Evolutionary conservation across 106 monocot species (phyloP).

Genomic region (Cymbidium sinense): DNA sequence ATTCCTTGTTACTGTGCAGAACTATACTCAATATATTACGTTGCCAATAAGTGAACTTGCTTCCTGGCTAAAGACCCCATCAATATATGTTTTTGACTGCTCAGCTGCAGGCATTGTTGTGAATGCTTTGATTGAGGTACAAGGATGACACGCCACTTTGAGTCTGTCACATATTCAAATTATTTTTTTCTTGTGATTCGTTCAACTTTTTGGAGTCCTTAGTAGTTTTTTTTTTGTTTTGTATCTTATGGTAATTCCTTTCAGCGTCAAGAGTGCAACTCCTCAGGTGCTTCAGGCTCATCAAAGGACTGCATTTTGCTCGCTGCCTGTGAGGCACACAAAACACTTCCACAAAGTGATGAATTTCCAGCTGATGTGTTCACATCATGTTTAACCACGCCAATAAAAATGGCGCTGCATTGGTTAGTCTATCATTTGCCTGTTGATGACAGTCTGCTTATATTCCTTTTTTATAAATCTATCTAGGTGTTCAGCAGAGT

Average conservation of each 20-base stretch:
- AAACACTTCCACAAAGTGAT: conserved; percentile 88
- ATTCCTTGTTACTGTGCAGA: conserved; percentile 21
- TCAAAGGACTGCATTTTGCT: conserved; percentile 90
- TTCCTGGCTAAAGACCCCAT: conserved; percentile 93
- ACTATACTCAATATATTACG: conserved; percentile 96
- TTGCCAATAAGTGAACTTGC: conserved; percentile 84
- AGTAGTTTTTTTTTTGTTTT: neutral
- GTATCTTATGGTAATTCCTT: conserved; percentile 7
- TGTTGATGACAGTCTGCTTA: neutral
- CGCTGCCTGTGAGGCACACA: conserved; percentile 90
- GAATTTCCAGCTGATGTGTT: conserved; percentile 99
- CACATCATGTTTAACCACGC: conserved; percentile 90
- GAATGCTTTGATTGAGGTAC: conserved; percentile 77
- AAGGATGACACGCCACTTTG: neutral
- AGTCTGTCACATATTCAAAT: neutral
- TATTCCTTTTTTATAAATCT: neutral
- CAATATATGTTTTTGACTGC: conserved; percentile 98
- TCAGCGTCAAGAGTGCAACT: conserved; percentile 44
- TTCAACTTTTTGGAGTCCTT: neutral
- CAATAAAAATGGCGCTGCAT: conserved; percentile 42
- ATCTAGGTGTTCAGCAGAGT: too few relatives aligned
- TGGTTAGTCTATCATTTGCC: neutral
- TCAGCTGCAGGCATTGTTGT: conserved; percentile 93
- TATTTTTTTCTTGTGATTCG: conserved; percentile 5
- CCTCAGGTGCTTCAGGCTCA: conserved; percentile 33